These are phyloP conservation scores for Trichosporon asahii DNA, from an alignment of 1,284 basidiomycete genomes.

Conservation along the genomic window DNA sequence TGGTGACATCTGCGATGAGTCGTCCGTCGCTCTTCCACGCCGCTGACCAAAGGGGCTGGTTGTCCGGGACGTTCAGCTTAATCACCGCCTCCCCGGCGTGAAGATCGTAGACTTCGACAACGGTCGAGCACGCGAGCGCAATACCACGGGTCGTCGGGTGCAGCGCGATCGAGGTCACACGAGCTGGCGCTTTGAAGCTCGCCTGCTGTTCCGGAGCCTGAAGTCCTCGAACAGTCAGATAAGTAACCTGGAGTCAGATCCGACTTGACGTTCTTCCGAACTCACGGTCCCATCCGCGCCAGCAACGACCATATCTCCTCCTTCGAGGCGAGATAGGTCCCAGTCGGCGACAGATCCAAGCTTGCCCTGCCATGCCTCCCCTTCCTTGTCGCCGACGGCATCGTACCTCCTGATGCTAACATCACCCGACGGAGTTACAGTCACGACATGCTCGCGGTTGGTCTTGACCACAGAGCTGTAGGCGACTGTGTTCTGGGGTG, in stretches of 20 bases:
- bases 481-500: constrained; percentile 22
- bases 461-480: constrained; percentile 41
- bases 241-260: constrained; percentile 9
- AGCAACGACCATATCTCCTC: constrained; percentile 33
- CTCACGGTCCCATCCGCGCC: constrained; percentile 39
- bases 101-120: constrained; percentile 46
- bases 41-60: constrained; percentile 40
- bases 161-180: constrained; percentile 44
- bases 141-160: constrained; percentile 51
- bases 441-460: constrained; percentile 37
- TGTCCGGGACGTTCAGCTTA: constrained; percentile 22
- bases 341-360: constrained; percentile 42
- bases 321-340: constrained; percentile 43
- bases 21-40: constrained; percentile 50
- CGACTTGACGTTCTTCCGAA: not conserved
- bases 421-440: constrained; percentile 36
- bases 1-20: constrained; percentile 41
- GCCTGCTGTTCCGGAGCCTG: not conserved
- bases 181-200: not conserved
- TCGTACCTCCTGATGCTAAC: constrained; percentile 32
- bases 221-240: constrained; percentile 7
- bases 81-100: constrained; percentile 22
- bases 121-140: constrained; percentile 35
- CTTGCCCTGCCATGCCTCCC: constrained; percentile 26
- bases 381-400: constrained; percentile 12